phyloP scores from a whole-genome alignment of 116 monocot species.

The Trichopus zeylanicus region DNA sequence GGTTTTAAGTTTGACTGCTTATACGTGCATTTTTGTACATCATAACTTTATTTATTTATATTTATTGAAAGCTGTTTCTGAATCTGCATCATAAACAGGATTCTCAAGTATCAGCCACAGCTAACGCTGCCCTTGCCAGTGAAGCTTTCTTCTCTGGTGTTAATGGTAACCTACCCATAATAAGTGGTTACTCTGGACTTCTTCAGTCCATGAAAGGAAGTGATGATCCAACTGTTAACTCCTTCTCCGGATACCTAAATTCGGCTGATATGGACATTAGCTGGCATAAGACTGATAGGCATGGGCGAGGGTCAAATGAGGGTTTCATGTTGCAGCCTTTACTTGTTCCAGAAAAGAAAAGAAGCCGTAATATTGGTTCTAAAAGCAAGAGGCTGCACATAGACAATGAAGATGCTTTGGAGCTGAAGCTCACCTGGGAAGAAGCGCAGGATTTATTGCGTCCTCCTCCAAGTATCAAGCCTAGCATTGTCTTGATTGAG shows the following conservation, averaged over 20 bases:
- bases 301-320: constrained; percentile 33
- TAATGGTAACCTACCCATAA: constrained; percentile 53
- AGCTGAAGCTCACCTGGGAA: constrained; percentile 87
- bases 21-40: not conserved
- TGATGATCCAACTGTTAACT: constrained; percentile 28
- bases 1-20: no score
- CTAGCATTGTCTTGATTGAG: constrained; percentile 76
- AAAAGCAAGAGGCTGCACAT: constrained; percentile 80
- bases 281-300: constrained; percentile 48
- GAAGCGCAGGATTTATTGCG: constrained; percentile 80
- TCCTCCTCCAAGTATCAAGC: constrained; percentile 56
- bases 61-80: constrained; percentile 1
- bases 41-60: not conserved
- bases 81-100: constrained; percentile 43
- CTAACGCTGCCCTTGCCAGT: constrained; percentile 52
- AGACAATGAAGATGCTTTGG: constrained; percentile 71
- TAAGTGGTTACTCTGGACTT: constrained; percentile 77
- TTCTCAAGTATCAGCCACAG: constrained; percentile 78
- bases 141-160: constrained; percentile 56
- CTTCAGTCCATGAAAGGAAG: constrained; percentile 55
- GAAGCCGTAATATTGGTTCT: constrained; percentile 58
- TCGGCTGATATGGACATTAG: constrained; percentile 31
- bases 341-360: constrained; percentile 41
- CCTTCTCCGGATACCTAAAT: constrained; percentile 34
- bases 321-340: constrained; percentile 38